These are phyloP conservation scores for Orbilia ellipsospora DNA, from an alignment of 2,329 filamentous ascomycete genomes.

Conservation along the genomic window DNA sequence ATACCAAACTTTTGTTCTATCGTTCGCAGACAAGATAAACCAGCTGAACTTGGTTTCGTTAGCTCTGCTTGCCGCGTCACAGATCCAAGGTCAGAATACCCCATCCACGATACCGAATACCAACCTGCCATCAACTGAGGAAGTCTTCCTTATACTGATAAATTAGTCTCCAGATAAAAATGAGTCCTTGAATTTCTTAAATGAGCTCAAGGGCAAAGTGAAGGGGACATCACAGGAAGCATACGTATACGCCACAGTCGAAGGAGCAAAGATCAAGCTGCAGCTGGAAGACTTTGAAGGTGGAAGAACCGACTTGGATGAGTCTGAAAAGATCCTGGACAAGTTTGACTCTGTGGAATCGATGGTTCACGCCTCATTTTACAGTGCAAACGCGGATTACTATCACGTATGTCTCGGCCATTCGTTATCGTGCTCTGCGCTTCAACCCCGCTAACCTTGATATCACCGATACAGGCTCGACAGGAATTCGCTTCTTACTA, in stretches of 20 bases:
- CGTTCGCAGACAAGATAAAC: conserved; percentile 98
- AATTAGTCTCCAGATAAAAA: conserved; percentile 73
- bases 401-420: conserved; percentile 73
- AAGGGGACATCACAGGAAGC: conserved; percentile 94
- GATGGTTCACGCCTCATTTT: conserved; percentile 94
- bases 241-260: conserved; percentile 90
- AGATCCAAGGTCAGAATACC: conserved; percentile 75
- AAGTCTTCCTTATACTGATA: conserved; percentile 45
- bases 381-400: conserved; percentile 93
- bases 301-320: conserved; percentile 85
- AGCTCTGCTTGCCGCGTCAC: conserved; percentile 84
- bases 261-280: conserved; percentile 87
- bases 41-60: conserved; percentile 95
- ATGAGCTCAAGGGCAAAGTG: conserved; percentile 84
- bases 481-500: conserved; percentile 96
- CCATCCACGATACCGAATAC: not conserved
- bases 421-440: conserved; percentile 1
- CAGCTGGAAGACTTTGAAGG: conserved; percentile 81
- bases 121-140: not conserved
- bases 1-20: conserved; percentile 94
- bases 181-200: conserved; percentile 86
- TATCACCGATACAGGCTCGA: conserved; percentile 69
- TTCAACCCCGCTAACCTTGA: conserved; percentile 35
- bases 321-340: conserved; percentile 87
- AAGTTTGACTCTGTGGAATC: conserved; percentile 94